A percentile compares a stretch with the other conserved stretches of the same genome.
Conservation (phyloP, 352 stramenopile genomes). For the Phytophthora parvispora region DNA sequence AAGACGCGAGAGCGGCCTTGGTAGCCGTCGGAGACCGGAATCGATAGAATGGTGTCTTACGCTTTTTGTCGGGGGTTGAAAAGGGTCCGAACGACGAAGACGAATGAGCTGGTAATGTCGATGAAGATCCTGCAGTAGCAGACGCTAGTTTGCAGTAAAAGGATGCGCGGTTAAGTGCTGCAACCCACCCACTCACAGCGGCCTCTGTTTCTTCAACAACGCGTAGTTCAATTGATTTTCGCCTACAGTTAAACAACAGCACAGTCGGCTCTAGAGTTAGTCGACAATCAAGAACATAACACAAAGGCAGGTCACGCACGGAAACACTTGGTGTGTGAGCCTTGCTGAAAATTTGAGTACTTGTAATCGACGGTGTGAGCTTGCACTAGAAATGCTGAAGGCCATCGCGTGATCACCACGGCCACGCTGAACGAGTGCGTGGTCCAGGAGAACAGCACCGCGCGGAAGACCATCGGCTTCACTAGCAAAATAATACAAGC, state of each 20-base stretch:
- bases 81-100: slow-evolving; percentile 44
- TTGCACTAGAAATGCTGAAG: slow-evolving; percentile 80
- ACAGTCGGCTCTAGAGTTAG: neutral
- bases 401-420: slow-evolving; percentile 69
- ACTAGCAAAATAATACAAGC: slow-evolving; percentile 82
- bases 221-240: slow-evolving; percentile 74
- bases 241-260: slow-evolving; percentile 21
- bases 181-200: slow-evolving; percentile 63
- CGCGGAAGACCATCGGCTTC: slow-evolving; percentile 79
- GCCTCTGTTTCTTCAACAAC: slow-evolving; percentile 69
- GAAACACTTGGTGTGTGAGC: slow-evolving; percentile 74
- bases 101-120: slow-evolving; percentile 43
- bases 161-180: slow-evolving; percentile 73
- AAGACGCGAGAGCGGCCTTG: slow-evolving; percentile 46
- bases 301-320: slow-evolving; percentile 36
- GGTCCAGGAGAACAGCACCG: slow-evolving; percentile 77
- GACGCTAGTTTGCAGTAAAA: slow-evolving; percentile 74
- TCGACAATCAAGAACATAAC: neutral
- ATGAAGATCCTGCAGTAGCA: slow-evolving; percentile 25
- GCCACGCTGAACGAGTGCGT: slow-evolving; percentile 72
- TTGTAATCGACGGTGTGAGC: slow-evolving; percentile 60
- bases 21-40: slow-evolving; percentile 56
- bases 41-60: slow-evolving; percentile 63
- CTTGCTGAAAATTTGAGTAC: slow-evolving; percentile 79
- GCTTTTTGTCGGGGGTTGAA: slow-evolving; percentile 42